Base-by-base conservation (phyloP, 1,284 basidiomycete species). In the Cutaneotrichosporon sp. region DNA sequence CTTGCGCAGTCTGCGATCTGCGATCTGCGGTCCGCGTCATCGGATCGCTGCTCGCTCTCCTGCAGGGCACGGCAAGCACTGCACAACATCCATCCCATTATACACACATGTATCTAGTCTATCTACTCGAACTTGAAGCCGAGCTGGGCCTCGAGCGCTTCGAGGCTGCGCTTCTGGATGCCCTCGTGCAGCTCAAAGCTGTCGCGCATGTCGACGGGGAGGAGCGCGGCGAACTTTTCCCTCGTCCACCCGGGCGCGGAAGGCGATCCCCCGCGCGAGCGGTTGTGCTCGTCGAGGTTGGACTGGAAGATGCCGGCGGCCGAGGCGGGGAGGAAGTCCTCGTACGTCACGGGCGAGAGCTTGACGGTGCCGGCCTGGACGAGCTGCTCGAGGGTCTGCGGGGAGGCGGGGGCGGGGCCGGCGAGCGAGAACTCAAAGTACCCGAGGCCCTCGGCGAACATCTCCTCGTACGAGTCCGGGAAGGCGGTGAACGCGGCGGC, bases 281-380 rank as follows among this genome's bases (percentile, higher is more conserved):
- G 61, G 54, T 58, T 50, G 29, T 53, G 54, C 45, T 71, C 68
- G 43, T 70, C 73, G 13, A 78, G 67, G 61, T 82, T 82, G 33
- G 72, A 76, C 60, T 77, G 76, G 69, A 82, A 82, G 58, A 82
- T 82, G 11, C 81, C 80, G 1, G 81, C 81, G 8, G 81, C 81
- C 3, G 72, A 75, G 3, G 79, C 80, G 1, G 81, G 81, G 16
- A 82, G 64, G 64, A 82, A 82, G 60, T 81, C 81, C 61, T 82
- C 81, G 62, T 81, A 82, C 9, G 76, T 75, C 22, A 82, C 72
- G 8, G 80, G 77, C 36, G 72, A 69, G 38, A 67, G 72, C 1
- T 58, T 62, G 22, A 80, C 70, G 13, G 68, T 62, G 1, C 79
- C 79, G 1, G 59, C 56, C 6, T 56, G 33, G 22, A 80, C 67